phyloP scores from a whole-genome alignment of 768 basidiomycete species.

The Collybiopsis luxurians region DNA sequence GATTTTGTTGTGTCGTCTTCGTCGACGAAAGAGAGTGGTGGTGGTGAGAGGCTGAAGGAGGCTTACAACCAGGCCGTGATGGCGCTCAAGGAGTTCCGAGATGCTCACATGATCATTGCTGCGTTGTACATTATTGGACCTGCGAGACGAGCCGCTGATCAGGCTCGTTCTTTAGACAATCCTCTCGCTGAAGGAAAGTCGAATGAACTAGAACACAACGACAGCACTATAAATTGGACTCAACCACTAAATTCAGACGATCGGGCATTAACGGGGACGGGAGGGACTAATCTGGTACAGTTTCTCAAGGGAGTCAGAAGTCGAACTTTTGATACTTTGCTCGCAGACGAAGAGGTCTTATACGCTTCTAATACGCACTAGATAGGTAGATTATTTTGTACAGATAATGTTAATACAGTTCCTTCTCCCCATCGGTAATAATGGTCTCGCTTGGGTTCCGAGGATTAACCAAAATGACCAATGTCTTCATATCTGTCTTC shows the following conservation, averaged over 20 bases:
- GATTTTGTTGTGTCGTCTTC: conserved; percentile 37
- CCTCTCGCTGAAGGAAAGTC: too few species aligned
- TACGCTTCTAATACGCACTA: too few species aligned
- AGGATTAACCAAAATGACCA: too few species aligned
- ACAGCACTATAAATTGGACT: too few species aligned
- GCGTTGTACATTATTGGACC: conserved; percentile 76
- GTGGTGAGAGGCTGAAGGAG: conserved; percentile 31
- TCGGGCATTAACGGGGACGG: conserved; percentile 68
- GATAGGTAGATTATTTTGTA: too few species aligned
- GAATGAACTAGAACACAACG: too few species aligned
- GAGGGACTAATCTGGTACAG: conserved; percentile 73
- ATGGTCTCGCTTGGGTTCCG: too few species aligned
- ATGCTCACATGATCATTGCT: conserved; percentile 75
- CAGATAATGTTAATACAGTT: too few species aligned
- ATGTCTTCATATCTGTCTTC: too few species aligned
- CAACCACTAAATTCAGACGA: too few species aligned
- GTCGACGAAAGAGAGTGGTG: conserved; percentile 10
- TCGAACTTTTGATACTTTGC: conserved; percentile 53
- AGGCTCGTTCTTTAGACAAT: neutral
- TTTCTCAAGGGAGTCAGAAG: conserved; percentile 75
- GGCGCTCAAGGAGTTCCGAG: conserved; percentile 70
- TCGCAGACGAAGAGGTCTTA: too few species aligned
- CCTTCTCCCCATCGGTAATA: too few species aligned
- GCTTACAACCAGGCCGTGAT: conserved; percentile 66
- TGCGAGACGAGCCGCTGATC: conserved; percentile 38